These are phyloP conservation scores for Blepharisma stoltei DNA, from an alignment of 73 alveolate genomes.

Conservation along the genomic window DNA sequence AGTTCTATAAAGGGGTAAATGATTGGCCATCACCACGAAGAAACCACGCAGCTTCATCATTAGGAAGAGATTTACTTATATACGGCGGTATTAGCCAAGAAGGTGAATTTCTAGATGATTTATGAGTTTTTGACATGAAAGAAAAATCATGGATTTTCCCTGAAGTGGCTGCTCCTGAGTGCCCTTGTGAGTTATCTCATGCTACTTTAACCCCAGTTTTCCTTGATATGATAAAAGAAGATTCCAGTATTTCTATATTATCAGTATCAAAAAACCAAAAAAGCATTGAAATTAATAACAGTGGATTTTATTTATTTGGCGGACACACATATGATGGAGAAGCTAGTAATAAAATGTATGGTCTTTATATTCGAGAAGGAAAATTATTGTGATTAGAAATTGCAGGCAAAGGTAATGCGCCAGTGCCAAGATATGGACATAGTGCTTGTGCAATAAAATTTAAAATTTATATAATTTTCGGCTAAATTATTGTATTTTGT, in stretches of 20 bases:
- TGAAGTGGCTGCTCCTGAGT: background rate
- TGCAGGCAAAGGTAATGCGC: background rate
- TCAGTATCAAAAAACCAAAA: background rate
- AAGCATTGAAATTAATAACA: background rate
- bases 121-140: constrained; percentile 4
- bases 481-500: too few species aligned
- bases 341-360: background rate
- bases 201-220: constrained; percentile 15
- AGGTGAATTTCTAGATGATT: background rate
- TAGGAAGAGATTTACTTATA: constrained; percentile 18
- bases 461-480: background rate
- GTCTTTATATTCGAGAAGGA: constrained; percentile 18
- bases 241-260: background rate
- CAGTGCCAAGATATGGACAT: constrained; percentile 3
- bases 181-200: constrained; percentile 21
- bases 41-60: constrained; percentile 22
- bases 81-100: constrained; percentile 22
- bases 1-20: background rate
- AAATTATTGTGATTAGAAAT: background rate
- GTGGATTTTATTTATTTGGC: constrained; percentile 26
- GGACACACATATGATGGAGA: background rate
- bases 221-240: background rate
- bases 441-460: background rate
- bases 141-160: constrained; percentile 13
- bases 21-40: constrained; percentile 23